phyloP scores from a whole-genome alignment of 495 filamentous ascomycete species.

The Cudoniella acicularis region DNA sequence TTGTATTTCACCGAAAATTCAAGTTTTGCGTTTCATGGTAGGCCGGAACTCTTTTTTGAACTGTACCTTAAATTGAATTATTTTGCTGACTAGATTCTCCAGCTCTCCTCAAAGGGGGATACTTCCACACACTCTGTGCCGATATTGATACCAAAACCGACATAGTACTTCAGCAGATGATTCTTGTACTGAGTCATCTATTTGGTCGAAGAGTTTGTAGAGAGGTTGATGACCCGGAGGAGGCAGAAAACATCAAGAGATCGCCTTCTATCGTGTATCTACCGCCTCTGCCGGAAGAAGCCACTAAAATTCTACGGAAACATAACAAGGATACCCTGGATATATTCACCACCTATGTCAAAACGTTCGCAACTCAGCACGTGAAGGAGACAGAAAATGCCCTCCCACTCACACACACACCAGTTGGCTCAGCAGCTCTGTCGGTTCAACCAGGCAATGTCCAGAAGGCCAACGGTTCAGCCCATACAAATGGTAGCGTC shows the following conservation, averaged over 20 bases:
- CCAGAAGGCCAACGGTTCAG: slow-evolving; percentile 1
- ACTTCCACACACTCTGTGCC: slow-evolving; percentile 60
- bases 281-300: slow-evolving; percentile 54
- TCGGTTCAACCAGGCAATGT: slow-evolving; percentile 6
- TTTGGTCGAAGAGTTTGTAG: slow-evolving; percentile 55
- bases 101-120: slow-evolving; percentile 60
- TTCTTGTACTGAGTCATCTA: slow-evolving; percentile 65
- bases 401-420: slow-evolving; percentile 56
- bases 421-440: slow-evolving; percentile 31
- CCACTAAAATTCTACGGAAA: slow-evolving; percentile 46
- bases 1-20: slow-evolving; percentile 71
- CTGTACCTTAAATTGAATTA: too few relatives aligned
- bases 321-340: slow-evolving; percentile 61
- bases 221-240: slow-evolving; percentile 20
- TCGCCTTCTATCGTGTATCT: slow-evolving; percentile 60
- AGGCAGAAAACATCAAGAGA: slow-evolving; percentile 39
- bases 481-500: slow-evolving; percentile 3
- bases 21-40: slow-evolving; percentile 66
- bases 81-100: slow-evolving; percentile 1
- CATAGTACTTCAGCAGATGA: slow-evolving; percentile 42
- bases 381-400: slow-evolving; percentile 42
- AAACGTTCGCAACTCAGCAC: slow-evolving; percentile 63
- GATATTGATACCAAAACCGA: slow-evolving; percentile 39
- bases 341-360: slow-evolving; percentile 64
- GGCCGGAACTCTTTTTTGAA: not conserved